Conservation (phyloP, 1,139 yeast genomes). For the Yamadazyma diddensiae region DNA sequence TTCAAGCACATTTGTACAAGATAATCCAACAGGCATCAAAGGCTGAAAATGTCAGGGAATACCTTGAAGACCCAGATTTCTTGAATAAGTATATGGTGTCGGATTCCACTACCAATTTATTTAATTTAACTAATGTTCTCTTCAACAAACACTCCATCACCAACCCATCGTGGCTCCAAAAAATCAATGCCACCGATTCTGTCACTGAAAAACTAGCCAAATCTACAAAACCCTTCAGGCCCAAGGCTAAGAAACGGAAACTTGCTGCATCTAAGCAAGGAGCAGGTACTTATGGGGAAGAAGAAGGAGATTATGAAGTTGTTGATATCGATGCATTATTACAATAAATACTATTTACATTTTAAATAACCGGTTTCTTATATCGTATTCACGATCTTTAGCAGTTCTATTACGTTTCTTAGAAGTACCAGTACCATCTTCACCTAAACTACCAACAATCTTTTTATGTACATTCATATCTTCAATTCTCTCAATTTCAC, state of each 20-base stretch:
- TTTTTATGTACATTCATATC: constrained; percentile 28
- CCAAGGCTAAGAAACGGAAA: constrained; percentile 14
- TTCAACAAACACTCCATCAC: constrained; percentile 13
- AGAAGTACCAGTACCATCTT: constrained; percentile 36
- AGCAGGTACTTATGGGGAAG: constrained; percentile 24
- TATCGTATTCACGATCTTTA: constrained; percentile 43
- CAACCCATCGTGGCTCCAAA: constrained; percentile 19
- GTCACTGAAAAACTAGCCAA: constrained; percentile 19
- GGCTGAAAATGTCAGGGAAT: constrained; percentile 18
- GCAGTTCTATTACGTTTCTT: constrained; percentile 43
- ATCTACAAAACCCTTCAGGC: constrained; percentile 9
- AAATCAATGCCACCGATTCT: constrained; percentile 13
- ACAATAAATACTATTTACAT: constrained; percentile 16
- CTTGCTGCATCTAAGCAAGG: constrained; percentile 10
- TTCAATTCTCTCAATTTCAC: constrained; percentile 31
- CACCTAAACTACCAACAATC: constrained; percentile 37
- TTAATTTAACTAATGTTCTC: constrained; percentile 31
- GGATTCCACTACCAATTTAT: constrained; percentile 22
- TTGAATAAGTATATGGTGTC: constrained; percentile 25
- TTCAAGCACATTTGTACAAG: constrained; percentile 23
- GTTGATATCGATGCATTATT: constrained; percentile 33
- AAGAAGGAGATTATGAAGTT: constrained; percentile 27
- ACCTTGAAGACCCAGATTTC: constrained; percentile 24
- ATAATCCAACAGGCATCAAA: constrained; percentile 26
- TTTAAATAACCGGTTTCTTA: constrained; percentile 40